Conservation (phyloP, 1,284 basidiomycete species). For the Irpex lacteus region DNA sequence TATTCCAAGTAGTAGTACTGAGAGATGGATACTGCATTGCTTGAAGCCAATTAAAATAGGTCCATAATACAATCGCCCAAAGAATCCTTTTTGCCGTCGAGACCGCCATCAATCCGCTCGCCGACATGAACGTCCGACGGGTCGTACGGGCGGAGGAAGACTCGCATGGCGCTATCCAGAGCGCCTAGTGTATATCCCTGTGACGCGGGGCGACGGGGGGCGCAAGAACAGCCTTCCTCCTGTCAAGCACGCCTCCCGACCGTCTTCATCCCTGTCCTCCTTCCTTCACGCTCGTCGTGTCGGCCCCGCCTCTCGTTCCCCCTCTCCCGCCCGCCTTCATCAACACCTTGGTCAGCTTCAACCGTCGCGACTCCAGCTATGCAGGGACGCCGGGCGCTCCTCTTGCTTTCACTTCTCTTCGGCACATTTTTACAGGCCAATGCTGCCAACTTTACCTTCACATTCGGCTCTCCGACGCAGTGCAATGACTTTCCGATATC, state of each 20-base stretch:
- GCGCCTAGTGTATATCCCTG: not conserved
- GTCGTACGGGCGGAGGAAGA: no score
- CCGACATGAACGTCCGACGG: no score
- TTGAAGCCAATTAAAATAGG: no score
- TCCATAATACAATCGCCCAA: no score
- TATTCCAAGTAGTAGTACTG: no score
- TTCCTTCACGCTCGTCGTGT: not conserved
- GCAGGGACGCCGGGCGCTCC: conserved; percentile 20
- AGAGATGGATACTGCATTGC: no score
- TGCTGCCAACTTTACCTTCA: conserved; percentile 51
- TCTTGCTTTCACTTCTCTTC: conserved; percentile 22
- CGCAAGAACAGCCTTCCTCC: conserved; percentile 1
- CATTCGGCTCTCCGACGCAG: conserved; percentile 45
- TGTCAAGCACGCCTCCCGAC: not conserved
- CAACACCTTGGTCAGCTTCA: not conserved
- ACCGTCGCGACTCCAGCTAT: conserved; percentile 10
- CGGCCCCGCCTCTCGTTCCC: not conserved
- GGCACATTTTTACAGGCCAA: conserved; percentile 23
- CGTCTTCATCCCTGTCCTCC: not conserved
- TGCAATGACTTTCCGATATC: conserved; percentile 58
- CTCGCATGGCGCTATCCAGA: not conserved
- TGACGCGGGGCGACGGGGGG: not conserved
- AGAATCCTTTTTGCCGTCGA: no score
- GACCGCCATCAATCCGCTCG: no score
- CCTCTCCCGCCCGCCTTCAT: not conserved